These are phyloP conservation scores for Lipomyces yamadae DNA, from an alignment of 805 yeast species.

Conservation along the genomic window DNA sequence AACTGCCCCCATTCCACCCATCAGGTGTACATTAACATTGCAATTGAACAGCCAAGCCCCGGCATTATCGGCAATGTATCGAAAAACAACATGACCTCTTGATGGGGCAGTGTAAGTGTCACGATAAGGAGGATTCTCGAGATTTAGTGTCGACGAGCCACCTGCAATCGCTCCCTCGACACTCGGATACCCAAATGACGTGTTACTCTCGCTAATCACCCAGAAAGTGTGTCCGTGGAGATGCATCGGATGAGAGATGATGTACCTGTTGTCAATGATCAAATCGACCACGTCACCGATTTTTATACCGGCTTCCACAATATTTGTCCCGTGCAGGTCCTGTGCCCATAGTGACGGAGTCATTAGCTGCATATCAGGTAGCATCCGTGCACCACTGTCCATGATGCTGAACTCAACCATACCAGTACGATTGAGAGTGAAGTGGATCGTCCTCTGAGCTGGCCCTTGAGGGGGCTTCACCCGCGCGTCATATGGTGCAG, in stretches of 20 bases:
- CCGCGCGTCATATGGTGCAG: slow-evolving; percentile 6
- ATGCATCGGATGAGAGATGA: slow-evolving; percentile 79
- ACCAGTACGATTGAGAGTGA: slow-evolving; percentile 7
- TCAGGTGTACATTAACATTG: slow-evolving; percentile 38
- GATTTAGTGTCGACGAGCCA: neutral
- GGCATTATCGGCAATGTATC: slow-evolving; percentile 83
- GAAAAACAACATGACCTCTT: slow-evolving; percentile 35
- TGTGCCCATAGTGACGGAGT: slow-evolving; percentile 11
- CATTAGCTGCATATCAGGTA: slow-evolving; percentile 4
- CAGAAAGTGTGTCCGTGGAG: slow-evolving; percentile 76
- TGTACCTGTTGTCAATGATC: slow-evolving; percentile 76
- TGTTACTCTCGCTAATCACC: slow-evolving; percentile 51
- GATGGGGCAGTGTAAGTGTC: slow-evolving; percentile 10
- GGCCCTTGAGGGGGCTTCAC: slow-evolving; percentile 9
- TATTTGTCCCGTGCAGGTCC: neutral
- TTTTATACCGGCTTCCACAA: slow-evolving; percentile 12
- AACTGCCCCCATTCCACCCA: slow-evolving; percentile 15
- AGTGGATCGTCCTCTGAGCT: slow-evolving; percentile 13
- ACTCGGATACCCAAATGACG: slow-evolving; percentile 41
- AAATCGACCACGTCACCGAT: slow-evolving; percentile 60
- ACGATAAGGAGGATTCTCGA: slow-evolving; percentile 10
- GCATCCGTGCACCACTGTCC: slow-evolving; percentile 13
- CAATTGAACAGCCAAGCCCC: slow-evolving; percentile 96
- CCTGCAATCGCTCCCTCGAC: slow-evolving; percentile 53
- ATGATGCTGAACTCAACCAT: slow-evolving; percentile 4